Conservation (phyloP, 768 basidiomycete species). For the Boletus speciosus region DNA sequence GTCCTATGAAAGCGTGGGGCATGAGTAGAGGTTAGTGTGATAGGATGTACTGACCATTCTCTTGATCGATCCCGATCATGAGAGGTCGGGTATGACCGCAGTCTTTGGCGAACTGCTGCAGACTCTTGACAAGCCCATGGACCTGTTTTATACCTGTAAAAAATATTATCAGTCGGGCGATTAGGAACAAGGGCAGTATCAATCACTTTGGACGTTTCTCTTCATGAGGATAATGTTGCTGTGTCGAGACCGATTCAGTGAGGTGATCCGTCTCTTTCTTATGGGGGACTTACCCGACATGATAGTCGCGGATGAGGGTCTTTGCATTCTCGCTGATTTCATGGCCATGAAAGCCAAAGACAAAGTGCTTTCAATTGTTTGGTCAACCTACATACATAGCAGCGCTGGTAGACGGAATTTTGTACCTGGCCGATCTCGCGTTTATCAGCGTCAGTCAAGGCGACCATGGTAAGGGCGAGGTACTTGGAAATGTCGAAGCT, state of each 20-base stretch:
- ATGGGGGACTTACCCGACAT: conserved; percentile 44
- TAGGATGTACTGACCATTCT: conserved; percentile 49
- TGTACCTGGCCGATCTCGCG: conserved; percentile 47
- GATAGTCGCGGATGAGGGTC: conserved; percentile 57
- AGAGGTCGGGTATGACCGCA: conserved; percentile 55
- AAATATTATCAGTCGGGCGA: not conserved
- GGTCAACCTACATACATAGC: not conserved
- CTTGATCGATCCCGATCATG: conserved; percentile 71
- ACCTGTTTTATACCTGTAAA: conserved; percentile 52
- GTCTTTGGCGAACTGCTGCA: conserved; percentile 55
- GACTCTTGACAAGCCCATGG: conserved; percentile 40
- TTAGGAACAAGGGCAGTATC: not conserved
- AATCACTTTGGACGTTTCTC: conserved; percentile 55
- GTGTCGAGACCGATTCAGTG: not conserved
- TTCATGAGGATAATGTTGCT: conserved; percentile 66
- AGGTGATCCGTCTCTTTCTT: no score
- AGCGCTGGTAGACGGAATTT: not conserved
- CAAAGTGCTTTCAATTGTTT: conserved; percentile 54
- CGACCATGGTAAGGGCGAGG: conserved; percentile 12
- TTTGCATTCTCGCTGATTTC: conserved; percentile 49
- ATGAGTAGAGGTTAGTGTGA: not conserved
- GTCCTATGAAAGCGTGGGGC: conserved; percentile 36
- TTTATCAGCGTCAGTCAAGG: conserved; percentile 36
- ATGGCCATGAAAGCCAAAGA: conserved; percentile 65
- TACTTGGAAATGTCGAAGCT: not conserved